phyloP scores from a whole-genome alignment of 495 filamentous ascomycete genomes.

The Evansstolkia leycettana region DNA sequence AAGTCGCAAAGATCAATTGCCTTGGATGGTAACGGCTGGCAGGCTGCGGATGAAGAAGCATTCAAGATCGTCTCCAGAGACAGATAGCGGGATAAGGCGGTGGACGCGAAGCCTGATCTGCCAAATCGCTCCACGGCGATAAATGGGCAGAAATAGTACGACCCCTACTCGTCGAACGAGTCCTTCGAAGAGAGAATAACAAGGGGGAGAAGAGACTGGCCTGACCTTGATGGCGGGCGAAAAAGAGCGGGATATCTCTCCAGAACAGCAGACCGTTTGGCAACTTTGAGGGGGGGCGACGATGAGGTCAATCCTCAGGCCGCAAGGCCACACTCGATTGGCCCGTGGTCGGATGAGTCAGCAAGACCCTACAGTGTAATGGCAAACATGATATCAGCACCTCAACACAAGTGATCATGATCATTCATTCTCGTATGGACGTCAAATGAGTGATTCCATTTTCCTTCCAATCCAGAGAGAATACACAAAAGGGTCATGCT shows the following conservation, averaged over 20 bases:
- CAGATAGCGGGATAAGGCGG: slow-evolving; percentile 1
- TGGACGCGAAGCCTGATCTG: background rate
- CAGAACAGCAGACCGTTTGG: slow-evolving; percentile 5
- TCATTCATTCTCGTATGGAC: too few relatives aligned
- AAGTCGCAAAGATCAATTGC: slow-evolving; percentile 1
- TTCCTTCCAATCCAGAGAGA: too few relatives aligned
- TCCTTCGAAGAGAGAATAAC: too few relatives aligned
- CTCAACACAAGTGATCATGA: too few relatives aligned
- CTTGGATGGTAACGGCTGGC: background rate
- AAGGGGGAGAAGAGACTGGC: background rate
- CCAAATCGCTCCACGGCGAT: background rate
- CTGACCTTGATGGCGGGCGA: background rate
- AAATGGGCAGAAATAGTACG: slow-evolving; percentile 2
- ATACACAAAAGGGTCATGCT: too few relatives aligned
- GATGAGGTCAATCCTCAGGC: slow-evolving; percentile 13
- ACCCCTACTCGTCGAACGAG: too few relatives aligned
- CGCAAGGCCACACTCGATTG: too few relatives aligned
- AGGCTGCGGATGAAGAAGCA: background rate
- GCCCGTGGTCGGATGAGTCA: too few relatives aligned
- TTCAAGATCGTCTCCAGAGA: slow-evolving; percentile 2
- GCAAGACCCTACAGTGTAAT: too few relatives aligned
- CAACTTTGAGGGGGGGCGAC: too few relatives aligned
- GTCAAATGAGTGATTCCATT: too few relatives aligned
- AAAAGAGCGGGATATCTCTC: background rate
- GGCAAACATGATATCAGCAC: too few relatives aligned